Evolutionary conservation across 306 rosid species (phyloP).

Genomic region (Carpinus viminea): DNA sequence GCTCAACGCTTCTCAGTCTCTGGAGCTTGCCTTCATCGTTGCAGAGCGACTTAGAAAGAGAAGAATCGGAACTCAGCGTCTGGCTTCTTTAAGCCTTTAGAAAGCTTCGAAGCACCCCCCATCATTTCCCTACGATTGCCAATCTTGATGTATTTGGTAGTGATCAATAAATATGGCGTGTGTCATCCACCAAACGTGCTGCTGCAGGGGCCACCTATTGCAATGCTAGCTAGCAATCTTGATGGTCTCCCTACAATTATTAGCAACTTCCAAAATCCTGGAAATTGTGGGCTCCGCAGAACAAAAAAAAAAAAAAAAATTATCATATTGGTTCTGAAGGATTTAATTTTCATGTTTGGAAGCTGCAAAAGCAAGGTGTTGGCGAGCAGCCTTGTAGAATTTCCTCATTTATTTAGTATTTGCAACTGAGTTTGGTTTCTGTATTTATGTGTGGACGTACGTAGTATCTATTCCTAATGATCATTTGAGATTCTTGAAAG

Average conservation of each 20-base stretch:
- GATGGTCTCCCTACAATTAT: slow-evolving; percentile 1
- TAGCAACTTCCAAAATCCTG: neutral
- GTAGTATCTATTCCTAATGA: neutral
- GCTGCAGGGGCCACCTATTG: slow-evolving; percentile 7
- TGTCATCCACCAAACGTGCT: slow-evolving; percentile 1
- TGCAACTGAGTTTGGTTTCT: neutral
- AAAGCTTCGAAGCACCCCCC: neutral
- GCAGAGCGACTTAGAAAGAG: slow-evolving; percentile 75
- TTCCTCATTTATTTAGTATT: neutral
- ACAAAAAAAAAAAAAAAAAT: neutral
- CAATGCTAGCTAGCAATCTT: neutral
- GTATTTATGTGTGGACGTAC: neutral
- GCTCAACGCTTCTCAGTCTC: slow-evolving; percentile 78
- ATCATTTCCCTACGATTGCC: neutral
- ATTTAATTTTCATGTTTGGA: neutral
- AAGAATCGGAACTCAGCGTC: slow-evolving; percentile 53
- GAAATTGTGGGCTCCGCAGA: neutral
- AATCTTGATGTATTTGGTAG: slow-evolving; percentile 17
- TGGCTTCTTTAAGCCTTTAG: slow-evolving; percentile 34
- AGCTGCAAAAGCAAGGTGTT: neutral
- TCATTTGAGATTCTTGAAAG: neutral
- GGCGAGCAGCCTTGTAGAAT: slow-evolving; percentile 5
- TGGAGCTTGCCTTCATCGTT: slow-evolving; percentile 66
- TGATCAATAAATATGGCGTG: slow-evolving; percentile 20
- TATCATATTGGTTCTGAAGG: neutral